Percentiles rank a stretch among this genome's conserved stretches.
phyloP scores from a whole-genome alignment of 2,329 filamentous ascomycete genomes.

The Diaporthe amygdali region DNA sequence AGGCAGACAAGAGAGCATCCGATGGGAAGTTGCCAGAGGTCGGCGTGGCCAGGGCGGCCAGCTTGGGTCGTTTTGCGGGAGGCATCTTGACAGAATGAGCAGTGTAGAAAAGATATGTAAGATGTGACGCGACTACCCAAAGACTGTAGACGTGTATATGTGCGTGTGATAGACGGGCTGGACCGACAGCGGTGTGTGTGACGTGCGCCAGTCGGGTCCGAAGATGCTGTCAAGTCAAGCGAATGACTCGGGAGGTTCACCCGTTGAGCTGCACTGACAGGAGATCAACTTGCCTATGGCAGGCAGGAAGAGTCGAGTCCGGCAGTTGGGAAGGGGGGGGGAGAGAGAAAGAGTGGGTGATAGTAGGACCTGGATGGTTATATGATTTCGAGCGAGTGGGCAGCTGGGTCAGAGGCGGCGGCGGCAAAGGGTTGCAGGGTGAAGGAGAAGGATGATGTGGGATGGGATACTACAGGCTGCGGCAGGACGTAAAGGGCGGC shows the following conservation, averaged over 20 bases:
- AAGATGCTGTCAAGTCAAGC: conserved; percentile 43
- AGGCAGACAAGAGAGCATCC: conserved; percentile 39
- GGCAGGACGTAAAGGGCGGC: conserved; percentile 18
- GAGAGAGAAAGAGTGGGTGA: conserved; percentile 28
- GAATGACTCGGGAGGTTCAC: conserved; percentile 46
- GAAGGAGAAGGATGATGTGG: background rate
- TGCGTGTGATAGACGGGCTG: conserved; percentile 20
- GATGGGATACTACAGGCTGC: conserved; percentile 17
- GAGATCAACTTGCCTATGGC: conserved; percentile 38
- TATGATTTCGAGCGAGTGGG: conserved; percentile 32
- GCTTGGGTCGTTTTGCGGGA: conserved; percentile 59
- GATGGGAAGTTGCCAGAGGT: conserved; percentile 63
- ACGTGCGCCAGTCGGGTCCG: conserved; percentile 26
- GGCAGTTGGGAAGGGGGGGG: conserved; percentile 42
- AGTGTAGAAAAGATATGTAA: conserved; percentile 23
- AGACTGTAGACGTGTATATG: background rate
- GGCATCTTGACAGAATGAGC: conserved; percentile 48
- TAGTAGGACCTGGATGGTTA: conserved; percentile 35
- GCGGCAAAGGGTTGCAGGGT: conserved; percentile 27
- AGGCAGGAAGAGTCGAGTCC: conserved; percentile 34
- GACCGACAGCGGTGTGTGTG: conserved; percentile 24
- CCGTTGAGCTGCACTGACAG: conserved; percentile 43
- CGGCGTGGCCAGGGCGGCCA: conserved; percentile 66
- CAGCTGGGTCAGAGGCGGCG: conserved; percentile 26
- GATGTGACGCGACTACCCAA: conserved; percentile 14